Conservation (phyloP, 2,329 filamentous ascomycete species). For the Xylaria sp. region DNA sequence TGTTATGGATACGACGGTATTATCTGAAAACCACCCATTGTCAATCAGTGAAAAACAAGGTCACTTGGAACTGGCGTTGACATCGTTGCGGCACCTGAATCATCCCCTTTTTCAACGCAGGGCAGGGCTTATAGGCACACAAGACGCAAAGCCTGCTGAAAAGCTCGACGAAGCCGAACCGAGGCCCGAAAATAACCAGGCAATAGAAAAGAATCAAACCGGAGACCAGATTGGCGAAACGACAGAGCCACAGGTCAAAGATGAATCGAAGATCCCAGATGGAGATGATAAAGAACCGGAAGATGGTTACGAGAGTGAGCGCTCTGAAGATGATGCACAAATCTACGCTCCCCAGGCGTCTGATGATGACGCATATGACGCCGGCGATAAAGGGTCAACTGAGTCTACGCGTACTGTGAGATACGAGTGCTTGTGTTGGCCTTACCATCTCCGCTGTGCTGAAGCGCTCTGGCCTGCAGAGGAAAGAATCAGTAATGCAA, state of each 20-base stretch:
- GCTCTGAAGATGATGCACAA: background rate
- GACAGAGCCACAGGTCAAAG: too few relatives aligned
- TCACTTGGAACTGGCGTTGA: too few relatives aligned
- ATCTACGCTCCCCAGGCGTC: background rate
- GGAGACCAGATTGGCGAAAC: background rate
- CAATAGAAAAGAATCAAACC: background rate
- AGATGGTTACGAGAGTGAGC: background rate
- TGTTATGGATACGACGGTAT: too few relatives aligned
- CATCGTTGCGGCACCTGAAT: too few relatives aligned
- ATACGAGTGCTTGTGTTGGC: background rate
- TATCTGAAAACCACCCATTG: too few relatives aligned
- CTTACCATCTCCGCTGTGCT: background rate
- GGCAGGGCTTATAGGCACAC: too few relatives aligned
- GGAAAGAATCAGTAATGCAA: background rate
- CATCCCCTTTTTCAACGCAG: too few relatives aligned
- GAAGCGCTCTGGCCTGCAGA: background rate
- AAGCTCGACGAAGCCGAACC: too few relatives aligned
- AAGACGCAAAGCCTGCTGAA: too few relatives aligned
- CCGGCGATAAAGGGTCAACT: background rate
- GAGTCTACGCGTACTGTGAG: background rate
- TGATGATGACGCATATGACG: background rate
- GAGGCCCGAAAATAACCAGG: background rate
- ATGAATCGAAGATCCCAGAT: background rate
- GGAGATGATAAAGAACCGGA: background rate
- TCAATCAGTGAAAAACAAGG: too few relatives aligned